Base-by-base conservation (phyloP, 208 protist genomes). In the Crithidia mellificae region DNA sequence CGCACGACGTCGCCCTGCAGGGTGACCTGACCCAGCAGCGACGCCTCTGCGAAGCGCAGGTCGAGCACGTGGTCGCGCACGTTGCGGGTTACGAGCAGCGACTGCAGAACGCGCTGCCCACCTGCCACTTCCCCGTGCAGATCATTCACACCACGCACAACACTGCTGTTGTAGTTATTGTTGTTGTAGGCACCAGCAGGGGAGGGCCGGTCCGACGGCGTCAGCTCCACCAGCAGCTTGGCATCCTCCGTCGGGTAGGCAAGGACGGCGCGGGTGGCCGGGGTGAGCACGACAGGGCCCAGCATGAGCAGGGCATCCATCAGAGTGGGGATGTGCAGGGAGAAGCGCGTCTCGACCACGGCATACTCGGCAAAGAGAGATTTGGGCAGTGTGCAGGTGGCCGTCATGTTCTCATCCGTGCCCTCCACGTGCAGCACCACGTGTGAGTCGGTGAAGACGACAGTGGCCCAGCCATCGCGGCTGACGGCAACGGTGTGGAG, bases 361-460 rank as follows among this genome's bases (percentile, higher is more conserved):
- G 81, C 76, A 75, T 93, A 95, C 44, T 95, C 85, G 14, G 74
- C 73, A 51, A 95, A 95, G 17, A 95, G n/a, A 9, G 54, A 52
- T 24, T 72, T 75, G 4, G 87, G 87, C 58, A 95, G 72, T 43
- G 77, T 81, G 19, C 87, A 87, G n/a, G 84, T 90, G 11, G 87
- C 87, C 1, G 90, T 95, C 39, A 80, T 81, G 67, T 74, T 84
- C 47, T 85, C 83, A 68, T 92, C 84, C 0, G 57, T 79, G 19
- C 85, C 82, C 39, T 89, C 87, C 9, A 92, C 87, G 71, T 92
- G 84, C 50, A 93, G 56, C 12, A 90, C 64, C 3, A 92, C 81
- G 49, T 68, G 73, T 27, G 62, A 65, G 12, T 84, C 73, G 0
- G 80, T 88, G 74, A 95, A 95, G 24, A 80, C 74, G 4, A 88